These are phyloP conservation scores for Pseudevernia furfuracea DNA, from an alignment of 495 filamentous ascomycete species.

Conservation along the genomic window DNA sequence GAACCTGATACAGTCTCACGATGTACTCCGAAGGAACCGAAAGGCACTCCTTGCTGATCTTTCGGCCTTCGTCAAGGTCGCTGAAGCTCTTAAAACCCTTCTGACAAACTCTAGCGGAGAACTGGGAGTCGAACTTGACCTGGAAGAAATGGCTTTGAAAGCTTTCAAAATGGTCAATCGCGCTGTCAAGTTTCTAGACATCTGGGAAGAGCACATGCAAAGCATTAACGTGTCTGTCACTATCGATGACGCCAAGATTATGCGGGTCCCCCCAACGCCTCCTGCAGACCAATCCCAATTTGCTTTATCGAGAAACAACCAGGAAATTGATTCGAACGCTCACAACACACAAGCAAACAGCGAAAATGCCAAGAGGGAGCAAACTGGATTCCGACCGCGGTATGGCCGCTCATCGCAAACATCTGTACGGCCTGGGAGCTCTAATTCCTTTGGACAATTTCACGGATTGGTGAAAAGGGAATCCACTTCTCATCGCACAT, in stretches of 20 bases:
- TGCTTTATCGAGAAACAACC: conserved; percentile 3
- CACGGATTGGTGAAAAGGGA: conserved; percentile 36
- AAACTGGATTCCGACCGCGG: conserved; percentile 16
- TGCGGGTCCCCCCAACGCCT: conserved; percentile 61
- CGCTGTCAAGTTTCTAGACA: conserved; percentile 85
- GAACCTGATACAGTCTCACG: conserved; percentile 59
- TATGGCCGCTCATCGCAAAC: conserved; percentile 26
- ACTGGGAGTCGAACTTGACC: conserved; percentile 61
- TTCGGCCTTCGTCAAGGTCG: conserved; percentile 77
- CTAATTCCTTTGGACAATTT: conserved; percentile 15
- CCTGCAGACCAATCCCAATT: conserved; percentile 46
- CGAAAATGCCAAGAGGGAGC: conserved; percentile 17
- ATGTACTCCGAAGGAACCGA: conserved; percentile 68
- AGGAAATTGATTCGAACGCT: conserved; percentile 8
- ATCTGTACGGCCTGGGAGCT: conserved; percentile 22
- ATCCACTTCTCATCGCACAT: conserved; percentile 51
- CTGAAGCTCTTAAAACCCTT: conserved; percentile 70
- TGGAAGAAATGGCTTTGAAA: conserved; percentile 88
- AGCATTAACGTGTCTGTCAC: conserved; percentile 53
- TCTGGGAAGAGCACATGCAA: conserved; percentile 68
- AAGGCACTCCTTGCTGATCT: conserved; percentile 85
- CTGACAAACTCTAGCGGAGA: conserved; percentile 41
- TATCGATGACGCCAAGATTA: conserved; percentile 38
- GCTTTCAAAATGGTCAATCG: conserved; percentile 91
- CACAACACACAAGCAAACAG: conserved; percentile 15